A percentile compares a stretch with the other conserved stretches of the same genome.
phyloP scores from a whole-genome alignment of 2,329 filamentous ascomycete species.

The Ophiostoma australiae region DNA sequence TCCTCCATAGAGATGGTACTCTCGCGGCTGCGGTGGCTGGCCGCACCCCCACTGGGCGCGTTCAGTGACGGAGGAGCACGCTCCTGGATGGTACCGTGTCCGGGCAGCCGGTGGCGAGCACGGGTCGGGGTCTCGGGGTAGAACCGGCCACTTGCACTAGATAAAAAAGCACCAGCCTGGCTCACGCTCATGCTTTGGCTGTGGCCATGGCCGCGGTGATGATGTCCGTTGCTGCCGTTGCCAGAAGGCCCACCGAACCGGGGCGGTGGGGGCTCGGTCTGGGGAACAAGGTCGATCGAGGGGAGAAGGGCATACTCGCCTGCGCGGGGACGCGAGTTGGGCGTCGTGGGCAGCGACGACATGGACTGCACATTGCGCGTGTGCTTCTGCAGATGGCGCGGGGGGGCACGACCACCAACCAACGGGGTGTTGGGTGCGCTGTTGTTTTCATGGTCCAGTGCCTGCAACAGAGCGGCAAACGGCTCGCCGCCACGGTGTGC shows the following conservation, averaged over 20 bases:
- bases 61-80: background rate
- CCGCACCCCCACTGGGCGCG: constrained; percentile 26
- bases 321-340: constrained; percentile 49
- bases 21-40: constrained; percentile 67
- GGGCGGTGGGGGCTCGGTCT: constrained; percentile 51
- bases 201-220: constrained; percentile 12
- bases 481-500: constrained; percentile 48
- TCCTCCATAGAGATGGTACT: constrained; percentile 72
- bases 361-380: constrained; percentile 73
- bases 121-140: constrained; percentile 43
- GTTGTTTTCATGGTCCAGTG: constrained; percentile 67
- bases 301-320: constrained; percentile 54
- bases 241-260: constrained; percentile 17
- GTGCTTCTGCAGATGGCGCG: constrained; percentile 56
- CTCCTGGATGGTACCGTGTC: constrained; percentile 1
- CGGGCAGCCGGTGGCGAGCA: constrained; percentile 24
- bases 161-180: constrained; percentile 14
- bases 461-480: constrained; percentile 75
- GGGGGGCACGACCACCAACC: constrained; percentile 39
- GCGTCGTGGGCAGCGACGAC: constrained; percentile 78
- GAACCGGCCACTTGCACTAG: constrained; percentile 34
- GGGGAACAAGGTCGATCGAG: constrained; percentile 57
- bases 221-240: background rate
- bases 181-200: constrained; percentile 20
- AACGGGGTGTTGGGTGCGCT: constrained; percentile 70